Evolutionary conservation across 2,329 filamentous ascomycete species (phyloP).

Genomic region (Penicillium crustosum): DNA sequence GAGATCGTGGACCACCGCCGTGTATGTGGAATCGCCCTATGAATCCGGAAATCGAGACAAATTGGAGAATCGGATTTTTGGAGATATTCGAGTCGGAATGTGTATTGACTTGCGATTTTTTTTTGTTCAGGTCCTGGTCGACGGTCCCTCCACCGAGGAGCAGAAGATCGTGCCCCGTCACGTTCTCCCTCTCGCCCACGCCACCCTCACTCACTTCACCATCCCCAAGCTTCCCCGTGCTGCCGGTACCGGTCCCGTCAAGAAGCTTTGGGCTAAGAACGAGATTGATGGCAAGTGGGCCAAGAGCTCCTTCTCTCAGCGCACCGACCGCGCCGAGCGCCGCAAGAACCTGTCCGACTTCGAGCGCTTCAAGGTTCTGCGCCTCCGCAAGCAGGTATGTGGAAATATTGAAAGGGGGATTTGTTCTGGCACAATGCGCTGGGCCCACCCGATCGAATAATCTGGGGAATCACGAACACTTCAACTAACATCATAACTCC

Average conservation of each 20-base stretch:
- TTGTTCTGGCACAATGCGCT: conserved; percentile 1
- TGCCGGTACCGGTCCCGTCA: conserved; percentile 76
- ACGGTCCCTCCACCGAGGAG: conserved; percentile 83
- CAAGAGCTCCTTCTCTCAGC: conserved; percentile 91
- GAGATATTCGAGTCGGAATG: conserved; percentile 7
- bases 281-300: conserved; percentile 93
- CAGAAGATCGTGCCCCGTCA: conserved; percentile 83
- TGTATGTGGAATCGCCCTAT: conserved; percentile 61
- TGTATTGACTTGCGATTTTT: conserved; percentile 25
- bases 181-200: conserved; percentile 74
- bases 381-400: conserved; percentile 96
- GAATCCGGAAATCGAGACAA: conserved; percentile 11
- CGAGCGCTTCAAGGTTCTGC: conserved; percentile 99
- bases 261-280: conserved; percentile 85
- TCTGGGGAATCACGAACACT: conserved; percentile 10
- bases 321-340: conserved; percentile 78
- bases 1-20: conserved; percentile 99
- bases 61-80: conserved; percentile 7
- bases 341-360: conserved; percentile 95
- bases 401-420: conserved; percentile 5
- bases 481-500: conserved; percentile 14
- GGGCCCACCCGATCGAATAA: neutral
- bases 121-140: conserved; percentile 77
- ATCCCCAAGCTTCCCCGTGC: conserved; percentile 83
- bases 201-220: conserved; percentile 86